phyloP scores from a whole-genome alignment of 805 yeast genomes.

The Pichia manshurica region DNA sequence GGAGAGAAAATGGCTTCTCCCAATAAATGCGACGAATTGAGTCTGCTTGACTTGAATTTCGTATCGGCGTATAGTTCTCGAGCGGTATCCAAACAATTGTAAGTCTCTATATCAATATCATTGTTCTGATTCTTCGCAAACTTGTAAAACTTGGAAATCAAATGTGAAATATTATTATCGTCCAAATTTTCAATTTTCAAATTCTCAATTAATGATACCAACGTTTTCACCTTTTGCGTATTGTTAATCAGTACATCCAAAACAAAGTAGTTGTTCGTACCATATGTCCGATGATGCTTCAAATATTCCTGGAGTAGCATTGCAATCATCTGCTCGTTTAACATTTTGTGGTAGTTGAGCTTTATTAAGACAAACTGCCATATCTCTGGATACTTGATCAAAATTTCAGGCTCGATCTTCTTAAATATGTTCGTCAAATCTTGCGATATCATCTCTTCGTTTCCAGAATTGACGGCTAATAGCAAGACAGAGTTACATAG shows the following conservation, averaged over 20 bases:
- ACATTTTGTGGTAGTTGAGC: slow-evolving; percentile 17
- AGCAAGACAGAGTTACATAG: slow-evolving; percentile 27
- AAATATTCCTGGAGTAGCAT: slow-evolving; percentile 20
- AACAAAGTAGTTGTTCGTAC: slow-evolving; percentile 13
- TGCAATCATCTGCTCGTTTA: slow-evolving; percentile 15
- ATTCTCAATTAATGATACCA: slow-evolving; percentile 15
- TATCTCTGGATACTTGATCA: slow-evolving; percentile 26
- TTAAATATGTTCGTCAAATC: slow-evolving; percentile 18
- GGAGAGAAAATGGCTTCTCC: slow-evolving; percentile 35
- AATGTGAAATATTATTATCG: slow-evolving; percentile 22
- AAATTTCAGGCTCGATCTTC: slow-evolving; percentile 17
- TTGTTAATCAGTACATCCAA: slow-evolving; percentile 23
- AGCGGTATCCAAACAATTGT: slow-evolving; percentile 22
- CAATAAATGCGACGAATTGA: slow-evolving; percentile 23
- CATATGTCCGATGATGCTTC: slow-evolving; percentile 5
- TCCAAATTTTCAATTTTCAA: slow-evolving; percentile 19
- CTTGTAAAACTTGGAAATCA: slow-evolving; percentile 26
- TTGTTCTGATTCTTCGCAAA: slow-evolving; percentile 15
- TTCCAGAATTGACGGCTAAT: slow-evolving; percentile 16
- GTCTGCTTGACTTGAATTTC: slow-evolving; percentile 18
- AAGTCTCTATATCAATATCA: slow-evolving; percentile 5
- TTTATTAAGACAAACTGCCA: slow-evolving; percentile 28
- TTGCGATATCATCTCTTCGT: slow-evolving; percentile 13
- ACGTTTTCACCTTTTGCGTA: slow-evolving; percentile 10
- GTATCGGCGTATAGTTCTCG: slow-evolving; percentile 18